Base-by-base conservation (phyloP, 306 rosid species). In the Cyamopsis tetragonoloba region DNA sequence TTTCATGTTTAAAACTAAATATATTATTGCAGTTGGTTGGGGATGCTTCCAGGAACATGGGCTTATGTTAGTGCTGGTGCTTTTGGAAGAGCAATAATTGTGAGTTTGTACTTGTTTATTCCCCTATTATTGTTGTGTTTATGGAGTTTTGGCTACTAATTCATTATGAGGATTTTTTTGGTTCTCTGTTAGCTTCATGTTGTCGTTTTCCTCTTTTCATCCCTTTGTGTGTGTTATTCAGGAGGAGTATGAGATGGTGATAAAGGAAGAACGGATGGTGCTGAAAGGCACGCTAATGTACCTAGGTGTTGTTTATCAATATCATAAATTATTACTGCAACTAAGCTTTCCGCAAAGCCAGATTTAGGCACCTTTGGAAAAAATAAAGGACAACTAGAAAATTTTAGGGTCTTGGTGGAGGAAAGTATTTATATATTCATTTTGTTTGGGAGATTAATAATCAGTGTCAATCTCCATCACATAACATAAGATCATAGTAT, bases 31-130 rank as follows among this genome's bases (percentile, higher is more conserved):
- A 93, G 99, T 81, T 93, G 99, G 99, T 49, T 93, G 67, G 99
- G 99, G 71, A 93, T 93, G 99, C 99, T 93, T 82, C 99, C 99
- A n/a, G 99, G 99, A 77, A 74, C 99, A 66, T 93, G 99, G 99
- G 99, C 99, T 66, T 93, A 93, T 18, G 99, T 93, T 73, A 90
- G 99, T 77, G 99, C 99, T 6, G 99, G 99, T 60, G 99, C 99
- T 66, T 90, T 93, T 79, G 99, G 99, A 74, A 85, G 99, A 69
- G 99, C 97, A 19, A 83, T 93, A 61, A 83, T 93, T 71, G 97
- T 93, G 78, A 89, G 98, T 92, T 74, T 69, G 26, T 67, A 54
- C 20, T 46, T 66, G 14, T 26, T 48, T 60, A 58, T 46, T 13
- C 34, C 47, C 32, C 27, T 24, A 14, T 0, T 30, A 3, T 7